These are phyloP conservation scores for Trypanosoma lewisi DNA, from an alignment of 208 protist genomes.

Conservation along the genomic window DNA sequence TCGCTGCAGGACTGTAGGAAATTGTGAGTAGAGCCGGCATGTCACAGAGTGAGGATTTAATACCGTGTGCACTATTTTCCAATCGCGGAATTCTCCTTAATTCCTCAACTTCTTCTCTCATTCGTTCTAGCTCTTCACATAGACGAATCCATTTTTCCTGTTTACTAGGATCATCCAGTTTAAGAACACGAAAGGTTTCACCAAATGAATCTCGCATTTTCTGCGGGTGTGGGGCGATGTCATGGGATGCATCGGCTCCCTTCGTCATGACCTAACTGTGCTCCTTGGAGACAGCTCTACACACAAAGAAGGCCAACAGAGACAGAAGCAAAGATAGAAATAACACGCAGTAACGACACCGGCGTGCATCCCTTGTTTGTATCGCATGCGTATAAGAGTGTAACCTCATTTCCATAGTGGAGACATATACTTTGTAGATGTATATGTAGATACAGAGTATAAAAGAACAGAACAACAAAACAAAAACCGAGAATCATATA, in stretches of 20 bases:
- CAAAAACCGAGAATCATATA: too few relatives aligned
- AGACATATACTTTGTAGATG: too few relatives aligned
- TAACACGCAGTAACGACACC: not conserved
- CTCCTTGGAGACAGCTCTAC: not conserved
- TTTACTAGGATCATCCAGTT: conserved; percentile 23
- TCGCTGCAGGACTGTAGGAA: not conserved
- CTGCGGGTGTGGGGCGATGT: conserved; percentile 27
- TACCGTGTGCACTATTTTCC: not conserved
- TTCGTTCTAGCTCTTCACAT: conserved; percentile 25
- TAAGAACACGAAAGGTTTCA: conserved; percentile 23
- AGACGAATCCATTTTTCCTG: conserved; percentile 20
- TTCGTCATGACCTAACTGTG: not conserved
- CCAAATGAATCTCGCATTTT: conserved; percentile 34
- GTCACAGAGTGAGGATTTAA: not conserved
- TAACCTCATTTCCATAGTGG: too few relatives aligned
- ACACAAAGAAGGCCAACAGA: not conserved
- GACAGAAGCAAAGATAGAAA: not conserved
- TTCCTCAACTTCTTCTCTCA: conserved; percentile 17
- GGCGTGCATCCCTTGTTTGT: too few relatives aligned
- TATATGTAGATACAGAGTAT: too few relatives aligned
- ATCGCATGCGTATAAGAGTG: too few relatives aligned
- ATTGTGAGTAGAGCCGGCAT: not conserved
- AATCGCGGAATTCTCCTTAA: conserved; percentile 1
- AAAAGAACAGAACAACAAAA: too few relatives aligned
- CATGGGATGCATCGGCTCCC: not conserved